These are phyloP conservation scores for Aeminium ludgeri DNA, from an alignment of 495 filamentous ascomycete genomes.

Conservation along the genomic window DNA sequence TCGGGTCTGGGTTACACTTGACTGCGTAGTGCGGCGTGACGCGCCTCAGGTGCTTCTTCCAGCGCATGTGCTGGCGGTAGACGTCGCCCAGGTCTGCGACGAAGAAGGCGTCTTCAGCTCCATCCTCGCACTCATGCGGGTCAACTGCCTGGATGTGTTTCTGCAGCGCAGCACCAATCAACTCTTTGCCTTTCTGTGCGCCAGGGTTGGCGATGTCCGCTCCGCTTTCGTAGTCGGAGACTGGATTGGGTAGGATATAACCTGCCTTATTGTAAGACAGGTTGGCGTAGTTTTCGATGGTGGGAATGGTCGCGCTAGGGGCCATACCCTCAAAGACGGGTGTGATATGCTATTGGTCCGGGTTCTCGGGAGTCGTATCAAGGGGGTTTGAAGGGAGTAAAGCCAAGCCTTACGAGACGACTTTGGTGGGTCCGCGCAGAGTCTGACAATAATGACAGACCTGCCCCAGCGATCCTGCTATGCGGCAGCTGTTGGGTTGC, in stretches of 20 bases:
- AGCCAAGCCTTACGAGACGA: constrained; percentile 49
- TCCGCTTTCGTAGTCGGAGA: not conserved
- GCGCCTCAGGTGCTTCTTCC: constrained; percentile 83
- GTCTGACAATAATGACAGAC: constrained; percentile 98
- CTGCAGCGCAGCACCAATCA: constrained; percentile 69
- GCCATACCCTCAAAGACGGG: constrained; percentile 40
- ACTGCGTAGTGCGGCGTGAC: constrained; percentile 97
- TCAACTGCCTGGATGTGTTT: constrained; percentile 66
- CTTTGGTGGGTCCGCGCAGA: constrained; percentile 69
- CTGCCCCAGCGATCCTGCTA: constrained; percentile 86
- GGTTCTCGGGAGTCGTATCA: constrained; percentile 36
- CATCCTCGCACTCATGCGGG: constrained; percentile 67
- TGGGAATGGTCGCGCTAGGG: constrained; percentile 46
- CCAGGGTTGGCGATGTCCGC: constrained; percentile 15
- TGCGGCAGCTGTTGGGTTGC: constrained; percentile 81
- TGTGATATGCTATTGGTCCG: constrained; percentile 10
- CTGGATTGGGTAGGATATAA: constrained; percentile 1
- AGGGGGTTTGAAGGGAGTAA: constrained; percentile 78
- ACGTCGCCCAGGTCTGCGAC: constrained; percentile 96
- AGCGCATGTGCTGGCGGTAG: constrained; percentile 94
- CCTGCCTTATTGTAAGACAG: constrained; percentile 15
- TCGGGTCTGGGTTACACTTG: constrained; percentile 93
- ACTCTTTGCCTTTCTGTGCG: constrained; percentile 17
- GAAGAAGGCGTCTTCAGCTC: constrained; percentile 94
- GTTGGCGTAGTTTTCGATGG: constrained; percentile 24